Base-by-base conservation (phyloP, 306 rosid genomes). In the Arachis hypogaea region DNA sequence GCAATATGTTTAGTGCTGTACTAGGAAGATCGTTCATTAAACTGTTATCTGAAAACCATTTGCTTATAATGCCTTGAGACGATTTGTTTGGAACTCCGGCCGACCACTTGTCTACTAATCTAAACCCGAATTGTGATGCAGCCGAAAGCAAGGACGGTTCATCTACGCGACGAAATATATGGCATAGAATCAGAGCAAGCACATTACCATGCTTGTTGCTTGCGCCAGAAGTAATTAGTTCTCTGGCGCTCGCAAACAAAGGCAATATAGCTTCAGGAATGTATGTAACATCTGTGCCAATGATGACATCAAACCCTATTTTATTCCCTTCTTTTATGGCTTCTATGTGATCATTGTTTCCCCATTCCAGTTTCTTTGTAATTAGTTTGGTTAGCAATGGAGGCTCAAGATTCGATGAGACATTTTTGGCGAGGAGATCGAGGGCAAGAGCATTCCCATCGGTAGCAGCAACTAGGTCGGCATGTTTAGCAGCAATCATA, bases 201-300 rank as follows among this genome's bases (percentile, higher is more conserved):
- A 69, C 79, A 43, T 64, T 41, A 16, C 43, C 81, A 49, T 58
- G 73, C 59, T 56, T 46, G 3, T 29, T 77, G 72, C 81, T 80
- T 63, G 51, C 81, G 11, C 59, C 18, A 2, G 85, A 77, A 10
- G 88, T 82, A 72, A 92, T 84, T 73, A 88, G 76, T 78, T 88
- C 97, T 55, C 50, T 87, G 7, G 96, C 96, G 51, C 96, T 94
- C 14, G 82, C 85, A 84, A 94, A 94, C 77, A 94, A 83, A 12
- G 98, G 93, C 63, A 76, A 73, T 60, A 92, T 85, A 40, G 97
- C 95, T 78, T 88, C 97, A 9, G 89, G 78, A 70, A 86, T n/a
- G 46, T 92, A 89, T 5, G 97, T 89, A 61, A 94, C 96, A 38
- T 92, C 98, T 2, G 98, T 89, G 71, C 98, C 97, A 3, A 91